Percentiles rank a stretch among this genome's conserved stretches.
Conservation (phyloP, 1,284 basidiomycete genomes). For the Pseudozyma tsukubaensis region DNA sequence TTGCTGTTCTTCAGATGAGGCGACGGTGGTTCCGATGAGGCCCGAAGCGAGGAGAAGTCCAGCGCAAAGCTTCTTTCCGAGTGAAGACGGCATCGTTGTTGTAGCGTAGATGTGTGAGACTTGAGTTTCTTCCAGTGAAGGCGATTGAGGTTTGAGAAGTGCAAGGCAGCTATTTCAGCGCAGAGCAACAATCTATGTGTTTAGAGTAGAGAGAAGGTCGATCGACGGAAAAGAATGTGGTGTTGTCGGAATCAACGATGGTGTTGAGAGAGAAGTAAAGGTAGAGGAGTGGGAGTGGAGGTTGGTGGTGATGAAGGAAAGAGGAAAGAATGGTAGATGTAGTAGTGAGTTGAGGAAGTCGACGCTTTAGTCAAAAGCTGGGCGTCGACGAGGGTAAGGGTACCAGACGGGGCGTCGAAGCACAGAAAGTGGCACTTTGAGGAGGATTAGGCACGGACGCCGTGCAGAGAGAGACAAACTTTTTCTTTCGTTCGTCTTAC, state of each 20-base stretch:
- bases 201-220: background rate
- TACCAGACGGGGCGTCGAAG: background rate
- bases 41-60: conserved; percentile 24
- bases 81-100: conserved; percentile 18
- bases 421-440: background rate
- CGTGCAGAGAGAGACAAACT: background rate
- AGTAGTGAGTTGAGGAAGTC: background rate
- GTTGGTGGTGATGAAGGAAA: conserved; percentile 5
- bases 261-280: background rate
- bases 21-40: conserved; percentile 1
- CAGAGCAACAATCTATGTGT: conserved; percentile 9
- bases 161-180: conserved; percentile 27
- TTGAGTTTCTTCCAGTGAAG: background rate
- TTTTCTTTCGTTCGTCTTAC: no score
- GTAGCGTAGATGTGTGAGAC: background rate
- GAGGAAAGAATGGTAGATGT: background rate
- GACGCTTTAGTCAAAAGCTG: background rate
- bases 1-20: conserved; percentile 14
- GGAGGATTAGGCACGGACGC: background rate
- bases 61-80: conserved; percentile 17
- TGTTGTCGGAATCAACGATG: conserved; percentile 1
- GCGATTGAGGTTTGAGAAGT: background rate
- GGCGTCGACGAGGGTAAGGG: no score
- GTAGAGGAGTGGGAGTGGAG: background rate
- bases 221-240: conserved; percentile 1